Conservation (phyloP, 345 rosid species). For the Rhodomyrtus tomentosa region DNA sequence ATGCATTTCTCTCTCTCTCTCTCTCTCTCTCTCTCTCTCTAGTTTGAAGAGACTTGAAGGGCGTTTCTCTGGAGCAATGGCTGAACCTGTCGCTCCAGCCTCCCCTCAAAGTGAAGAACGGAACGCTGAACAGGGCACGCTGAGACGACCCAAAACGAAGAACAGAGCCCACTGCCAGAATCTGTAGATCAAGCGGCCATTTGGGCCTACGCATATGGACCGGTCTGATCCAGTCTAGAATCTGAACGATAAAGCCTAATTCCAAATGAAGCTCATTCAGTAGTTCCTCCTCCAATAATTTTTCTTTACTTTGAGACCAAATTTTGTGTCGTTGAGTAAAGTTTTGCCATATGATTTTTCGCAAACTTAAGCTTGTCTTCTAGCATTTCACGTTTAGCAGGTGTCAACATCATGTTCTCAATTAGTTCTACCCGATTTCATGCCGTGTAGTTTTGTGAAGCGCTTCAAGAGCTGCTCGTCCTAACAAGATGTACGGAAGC, state of each 20-base stretch:
- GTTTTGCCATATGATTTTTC: neutral
- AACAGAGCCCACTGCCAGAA: neutral
- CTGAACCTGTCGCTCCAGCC: neutral
- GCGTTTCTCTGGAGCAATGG: neutral
- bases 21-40: neutral
- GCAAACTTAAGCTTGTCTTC: neutral
- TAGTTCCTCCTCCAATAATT: neutral
- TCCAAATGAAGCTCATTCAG: neutral
- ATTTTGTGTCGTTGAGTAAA: neutral
- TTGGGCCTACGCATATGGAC: neutral
- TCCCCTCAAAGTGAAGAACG: neutral
- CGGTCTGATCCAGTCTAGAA: neutral
- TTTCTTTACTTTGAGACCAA: neutral
- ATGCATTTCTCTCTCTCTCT: neutral
- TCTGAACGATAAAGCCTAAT: neutral
- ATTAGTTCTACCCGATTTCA: neutral
- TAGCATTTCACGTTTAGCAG: neutral
- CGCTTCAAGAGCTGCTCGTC: neutral
- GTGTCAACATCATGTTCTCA: neutral
- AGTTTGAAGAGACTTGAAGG: no score
- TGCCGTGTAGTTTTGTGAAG: neutral
- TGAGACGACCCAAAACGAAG: neutral
- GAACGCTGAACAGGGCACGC: neutral
- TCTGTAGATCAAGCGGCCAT: neutral
- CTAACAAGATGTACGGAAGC: neutral